These are phyloP conservation scores for Arabidopsis suecica DNA, from an alignment of 345 rosid genomes.

Conservation along the genomic window DNA sequence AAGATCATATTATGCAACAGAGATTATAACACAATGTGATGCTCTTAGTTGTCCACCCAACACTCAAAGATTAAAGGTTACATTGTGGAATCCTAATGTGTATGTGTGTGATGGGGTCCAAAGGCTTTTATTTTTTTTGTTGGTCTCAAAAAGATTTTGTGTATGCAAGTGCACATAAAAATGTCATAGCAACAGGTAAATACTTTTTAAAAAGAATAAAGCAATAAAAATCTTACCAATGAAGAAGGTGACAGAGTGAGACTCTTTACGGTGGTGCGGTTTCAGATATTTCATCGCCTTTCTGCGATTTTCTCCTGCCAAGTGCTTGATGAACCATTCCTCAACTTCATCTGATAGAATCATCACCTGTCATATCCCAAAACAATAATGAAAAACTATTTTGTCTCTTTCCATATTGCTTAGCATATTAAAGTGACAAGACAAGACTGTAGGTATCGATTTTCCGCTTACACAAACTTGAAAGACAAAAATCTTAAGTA, in stretches of 20 bases:
- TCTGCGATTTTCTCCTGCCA: slow-evolving; percentile 81
- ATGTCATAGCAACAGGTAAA: slow-evolving; percentile 33
- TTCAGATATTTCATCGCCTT: slow-evolving; percentile 91
- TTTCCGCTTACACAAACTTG: slow-evolving; percentile 41
- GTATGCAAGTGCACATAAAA: slow-evolving; percentile 31
- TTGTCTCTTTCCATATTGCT: slow-evolving; percentile 1
- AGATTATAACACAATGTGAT: slow-evolving; percentile 48
- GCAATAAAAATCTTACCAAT: slow-evolving; percentile 62
- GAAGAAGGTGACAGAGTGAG: slow-evolving; percentile 88
- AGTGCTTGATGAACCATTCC: slow-evolving; percentile 79
- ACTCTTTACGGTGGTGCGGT: slow-evolving; percentile 81
- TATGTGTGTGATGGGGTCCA: slow-evolving; percentile 46
- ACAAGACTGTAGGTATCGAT: slow-evolving; percentile 35
- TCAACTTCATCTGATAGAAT: slow-evolving; percentile 89
- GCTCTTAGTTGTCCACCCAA: slow-evolving; percentile 59
- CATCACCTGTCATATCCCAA: slow-evolving; percentile 71
- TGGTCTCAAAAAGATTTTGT: slow-evolving; percentile 26
- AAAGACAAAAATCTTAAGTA: slow-evolving; percentile 9
- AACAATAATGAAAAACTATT: slow-evolving; percentile 4
- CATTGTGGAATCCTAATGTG: slow-evolving; percentile 49
- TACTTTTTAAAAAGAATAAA: slow-evolving; percentile 1
- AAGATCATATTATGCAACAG: slow-evolving; percentile 42
- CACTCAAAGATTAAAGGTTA: slow-evolving; percentile 28
- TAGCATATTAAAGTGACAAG: slow-evolving; percentile 31
- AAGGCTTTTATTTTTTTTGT: slow-evolving; percentile 11